phyloP scores from a whole-genome alignment of 306 rosid genomes.

The Calophaca sinica region DNA sequence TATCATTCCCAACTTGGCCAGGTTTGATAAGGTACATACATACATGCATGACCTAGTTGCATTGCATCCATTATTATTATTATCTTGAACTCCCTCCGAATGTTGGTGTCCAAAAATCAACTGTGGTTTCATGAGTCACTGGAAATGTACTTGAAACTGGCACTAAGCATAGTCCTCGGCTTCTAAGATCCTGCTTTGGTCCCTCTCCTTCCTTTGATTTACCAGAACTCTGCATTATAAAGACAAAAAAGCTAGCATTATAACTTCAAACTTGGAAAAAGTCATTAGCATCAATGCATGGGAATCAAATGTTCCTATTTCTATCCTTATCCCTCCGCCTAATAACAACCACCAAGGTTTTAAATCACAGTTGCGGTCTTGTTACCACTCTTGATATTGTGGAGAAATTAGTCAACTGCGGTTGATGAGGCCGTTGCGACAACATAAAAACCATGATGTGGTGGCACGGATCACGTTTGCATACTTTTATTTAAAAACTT shows the following conservation, averaged over 20 bases:
- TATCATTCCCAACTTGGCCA: slow-evolving; percentile 76
- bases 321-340: neutral
- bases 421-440: too few relatives aligned
- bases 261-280: slow-evolving; percentile 27
- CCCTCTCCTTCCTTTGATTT: slow-evolving; percentile 78
- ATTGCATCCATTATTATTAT: slow-evolving; percentile 35
- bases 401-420: too few relatives aligned
- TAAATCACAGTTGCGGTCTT: too few relatives aligned
- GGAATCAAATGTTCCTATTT: slow-evolving; percentile 28
- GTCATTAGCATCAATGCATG: slow-evolving; percentile 8
- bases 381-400: too few relatives aligned
- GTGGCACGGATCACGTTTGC: too few relatives aligned
- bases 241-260: neutral
- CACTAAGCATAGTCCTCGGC: slow-evolving; percentile 93
- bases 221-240: slow-evolving; percentile 63
- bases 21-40: slow-evolving; percentile 64
- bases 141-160: slow-evolving; percentile 95
- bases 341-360: neutral
- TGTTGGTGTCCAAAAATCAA: slow-evolving; percentile 98
- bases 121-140: slow-evolving; percentile 82
- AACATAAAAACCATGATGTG: too few relatives aligned
- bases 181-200: slow-evolving; percentile 85
- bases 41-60: slow-evolving; percentile 49
- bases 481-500: too few relatives aligned
- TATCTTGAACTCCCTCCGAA: slow-evolving; percentile 87